Conservation (phyloP, 352 stramenopile species). For the Phytopythium mirpurense region DNA sequence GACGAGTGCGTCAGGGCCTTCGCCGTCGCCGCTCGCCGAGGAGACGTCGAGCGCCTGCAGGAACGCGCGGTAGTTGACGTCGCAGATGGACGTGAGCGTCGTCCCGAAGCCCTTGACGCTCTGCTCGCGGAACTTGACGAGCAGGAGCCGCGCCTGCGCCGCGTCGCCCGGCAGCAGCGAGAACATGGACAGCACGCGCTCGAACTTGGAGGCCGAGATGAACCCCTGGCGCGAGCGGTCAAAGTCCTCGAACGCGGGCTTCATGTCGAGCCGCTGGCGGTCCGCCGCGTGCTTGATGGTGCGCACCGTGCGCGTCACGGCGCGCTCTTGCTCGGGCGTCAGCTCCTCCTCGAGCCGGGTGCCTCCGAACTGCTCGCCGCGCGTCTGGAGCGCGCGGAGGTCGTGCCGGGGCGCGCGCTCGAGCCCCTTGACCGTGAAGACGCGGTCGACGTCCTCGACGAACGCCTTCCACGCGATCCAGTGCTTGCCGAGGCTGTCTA, state of each 20-base stretch:
- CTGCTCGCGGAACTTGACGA: slow-evolving; percentile 78
- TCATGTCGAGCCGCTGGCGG: slow-evolving; percentile 71
- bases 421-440: slow-evolving; percentile 75
- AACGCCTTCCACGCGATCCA: slow-evolving; percentile 74
- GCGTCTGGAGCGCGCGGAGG: slow-evolving; percentile 35
- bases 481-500: slow-evolving; percentile 53
- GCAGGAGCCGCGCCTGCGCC: slow-evolving; percentile 36
- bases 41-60: slow-evolving; percentile 58
- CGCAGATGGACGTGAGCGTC: slow-evolving; percentile 67
- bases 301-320: slow-evolving; percentile 39
- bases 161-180: slow-evolving; percentile 43
- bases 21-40: slow-evolving; percentile 12
- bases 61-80: slow-evolving; percentile 83
- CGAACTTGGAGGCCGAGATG: slow-evolving; percentile 74
- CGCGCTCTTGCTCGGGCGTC: slow-evolving; percentile 34
- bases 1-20: slow-evolving; percentile 12
- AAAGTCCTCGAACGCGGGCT: slow-evolving; percentile 81
- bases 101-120: slow-evolving; percentile 26
- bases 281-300: slow-evolving; percentile 55
- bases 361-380: slow-evolving; percentile 54
- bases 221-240: slow-evolving; percentile 73
- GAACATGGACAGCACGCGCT: slow-evolving; percentile 81
- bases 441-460: slow-evolving; percentile 74
- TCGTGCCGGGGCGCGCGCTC: slow-evolving; percentile 60
- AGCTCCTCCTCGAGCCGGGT: slow-evolving; percentile 49